These are phyloP conservation scores for Crithidia expoeki DNA, from an alignment of 208 protist genomes.

Conservation along the genomic window DNA sequence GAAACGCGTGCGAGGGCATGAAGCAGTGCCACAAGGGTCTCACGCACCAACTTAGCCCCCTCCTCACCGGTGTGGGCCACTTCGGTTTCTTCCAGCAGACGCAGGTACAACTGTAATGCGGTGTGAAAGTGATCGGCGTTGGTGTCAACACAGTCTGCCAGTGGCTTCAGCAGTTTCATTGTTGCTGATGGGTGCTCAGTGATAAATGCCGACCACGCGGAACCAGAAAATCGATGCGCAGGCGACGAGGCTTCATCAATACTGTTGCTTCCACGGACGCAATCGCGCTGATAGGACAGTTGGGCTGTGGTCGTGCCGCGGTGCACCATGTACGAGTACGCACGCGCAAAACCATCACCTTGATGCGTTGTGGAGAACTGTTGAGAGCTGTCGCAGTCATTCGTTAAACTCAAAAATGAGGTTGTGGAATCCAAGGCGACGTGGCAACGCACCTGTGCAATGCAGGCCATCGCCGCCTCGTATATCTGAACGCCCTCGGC, in stretches of 20 bases:
- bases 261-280: not conserved
- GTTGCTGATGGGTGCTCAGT: conserved; percentile 1
- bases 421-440: not conserved
- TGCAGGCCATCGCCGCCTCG: conserved; percentile 16
- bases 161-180: conserved; percentile 32
- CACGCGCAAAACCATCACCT: conserved; percentile 8
- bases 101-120: conserved; percentile 35
- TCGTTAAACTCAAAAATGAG: no score
- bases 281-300: not conserved
- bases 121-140: conserved; percentile 50
- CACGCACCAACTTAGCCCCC: conserved; percentile 1
- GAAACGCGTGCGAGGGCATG: conserved; percentile 37
- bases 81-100: conserved; percentile 44
- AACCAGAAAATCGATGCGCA: not conserved
- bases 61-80: conserved; percentile 31
- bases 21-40: conserved; percentile 38
- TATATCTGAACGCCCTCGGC: conserved; percentile 16
- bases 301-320: conserved; percentile 2
- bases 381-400: not conserved
- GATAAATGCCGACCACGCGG: conserved; percentile 5
- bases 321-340: conserved; percentile 24
- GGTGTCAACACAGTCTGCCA: conserved; percentile 40
- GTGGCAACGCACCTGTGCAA: conserved; percentile 6
- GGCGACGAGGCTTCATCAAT: not conserved
- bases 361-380: not conserved